Evolutionary conservation across 192 early-diverging fungal species (phyloP), one percentile per base, ranked within the genome.

Genomic region (Kickxella alabastrina): DNA sequence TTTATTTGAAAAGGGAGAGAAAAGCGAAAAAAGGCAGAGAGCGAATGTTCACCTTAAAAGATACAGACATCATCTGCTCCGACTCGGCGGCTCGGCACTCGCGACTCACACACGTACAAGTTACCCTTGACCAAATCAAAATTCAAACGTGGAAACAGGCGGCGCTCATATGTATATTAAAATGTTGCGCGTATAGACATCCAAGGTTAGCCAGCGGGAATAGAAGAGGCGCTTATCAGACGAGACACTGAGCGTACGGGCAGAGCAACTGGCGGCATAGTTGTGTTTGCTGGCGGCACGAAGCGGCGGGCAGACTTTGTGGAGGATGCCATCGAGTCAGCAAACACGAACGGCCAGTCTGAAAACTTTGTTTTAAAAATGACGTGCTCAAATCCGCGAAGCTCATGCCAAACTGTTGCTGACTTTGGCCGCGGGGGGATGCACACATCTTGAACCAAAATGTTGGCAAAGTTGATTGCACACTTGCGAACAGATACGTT

Each of bases 311-410:
- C 43, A 27, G 47, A 46, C 28, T 54, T 46, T 3, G 40, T 27
- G 14, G 47, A 19, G 8, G 57, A 5, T 6, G 57, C 43, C 53
- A 58, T 58, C 7, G 63, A 58, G 8, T 63, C 49, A 2, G 58
- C 51, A 62, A 74, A 74, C 9, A 74, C 59, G 54, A 62, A 74
- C 13, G 72, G 72, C 72, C 72, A 75, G 50, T 75, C 72, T 6
- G 72, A 45, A 17, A 75, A 75, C 38, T 75, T 75, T 32, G 72
- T 75, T 32, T 69, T 68, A 34, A 75, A 75, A 14, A 75, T 56
- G 38, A 75, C 54, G 25, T 75, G 72, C 41, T 75, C 72, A 39
- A 55, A 68, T 10, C 72, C 72, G 17, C 67, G 66, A 2, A 68
- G 19, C 38, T 75, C 72, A 18, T 60, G 60, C 72, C 72, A 75